Evolutionary conservation across 805 yeast genomes (phyloP).

Genomic region (Nakazawaea ernobii): DNA sequence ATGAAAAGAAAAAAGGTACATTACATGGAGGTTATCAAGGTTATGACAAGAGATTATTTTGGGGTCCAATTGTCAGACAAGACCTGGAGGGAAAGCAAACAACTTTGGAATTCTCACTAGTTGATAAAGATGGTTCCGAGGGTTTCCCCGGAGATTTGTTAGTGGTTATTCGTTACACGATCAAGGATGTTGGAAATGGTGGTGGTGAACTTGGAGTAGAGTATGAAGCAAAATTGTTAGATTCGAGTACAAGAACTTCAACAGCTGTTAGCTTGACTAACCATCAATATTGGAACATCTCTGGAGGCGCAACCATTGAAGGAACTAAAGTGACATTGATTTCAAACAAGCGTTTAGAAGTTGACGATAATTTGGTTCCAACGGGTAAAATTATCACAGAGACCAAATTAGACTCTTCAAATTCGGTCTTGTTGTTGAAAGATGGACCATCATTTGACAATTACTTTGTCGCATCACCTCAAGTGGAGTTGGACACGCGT

Average conservation of each 20-base stretch:
- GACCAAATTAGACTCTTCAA: conserved; percentile 17
- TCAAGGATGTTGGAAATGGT: conserved; percentile 23
- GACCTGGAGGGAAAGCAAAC: conserved; percentile 25
- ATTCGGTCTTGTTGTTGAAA: conserved; percentile 15
- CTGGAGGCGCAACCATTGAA: conserved; percentile 23
- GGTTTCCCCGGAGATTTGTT: conserved; percentile 59
- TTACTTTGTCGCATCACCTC: conserved; percentile 36
- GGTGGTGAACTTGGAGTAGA: conserved; percentile 40
- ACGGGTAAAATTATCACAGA: conserved; percentile 37
- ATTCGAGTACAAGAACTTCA: conserved; percentile 25
- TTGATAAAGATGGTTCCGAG: conserved; percentile 42
- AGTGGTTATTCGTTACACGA: conserved; percentile 39
- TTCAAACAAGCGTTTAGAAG: conserved; percentile 35
- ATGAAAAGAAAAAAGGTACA: conserved; percentile 34
- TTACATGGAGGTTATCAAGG: conserved; percentile 55
- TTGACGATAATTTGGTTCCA: conserved; percentile 33
- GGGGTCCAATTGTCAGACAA: conserved; percentile 46
- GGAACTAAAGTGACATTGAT: conserved; percentile 34
- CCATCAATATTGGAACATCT: conserved; percentile 56
- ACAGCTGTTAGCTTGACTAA: conserved; percentile 56
- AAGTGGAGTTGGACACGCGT: conserved; percentile 41
- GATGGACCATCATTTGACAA: conserved; percentile 38
- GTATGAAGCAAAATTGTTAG: conserved; percentile 34
- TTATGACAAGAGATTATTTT: conserved; percentile 42
- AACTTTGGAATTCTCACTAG: conserved; percentile 30